Base-by-base conservation (phyloP, 495 filamentous ascomycete species). In the Aspergillus ostianus region DNA sequence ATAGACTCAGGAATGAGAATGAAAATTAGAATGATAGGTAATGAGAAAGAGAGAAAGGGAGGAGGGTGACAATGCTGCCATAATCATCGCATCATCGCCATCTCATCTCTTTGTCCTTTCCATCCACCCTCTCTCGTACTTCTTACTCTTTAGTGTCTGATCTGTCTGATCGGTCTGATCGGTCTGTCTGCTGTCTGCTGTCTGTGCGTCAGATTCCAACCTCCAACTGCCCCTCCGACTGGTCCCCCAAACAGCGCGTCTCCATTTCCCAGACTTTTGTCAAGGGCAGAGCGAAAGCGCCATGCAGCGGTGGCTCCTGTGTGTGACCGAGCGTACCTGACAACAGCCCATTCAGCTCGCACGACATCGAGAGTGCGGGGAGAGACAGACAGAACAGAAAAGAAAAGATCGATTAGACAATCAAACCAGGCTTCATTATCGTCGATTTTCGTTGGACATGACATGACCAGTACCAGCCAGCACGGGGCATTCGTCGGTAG, bases 401-500 rank as follows among this genome's bases (percentile, higher is more conserved):
- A 20, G 47, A 49, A 49, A n/a, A 49, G 6, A 21, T 1, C 8
- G 12, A n/a, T n/a, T n/a, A 20, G 18, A 49, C 6, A 49, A 20
- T 20, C 6, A 1, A 49, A 49, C 18, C 9, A 4, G n/a, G 5
- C 7, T 9, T 49, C 10, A 20, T 49, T 49, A 49, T 49, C 47
- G 21, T 49, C 21, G n/a, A 49, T 17, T 49, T 6, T 49, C 47
- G 21, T 49, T 19, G 21, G 21, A 20, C 47, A 20, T 49, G 47
- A 1, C 36, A 1, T 6, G 8, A n/a, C n/a, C 10, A 41, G 36
- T 41, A 41, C 15, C 48, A 29, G 49, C 29, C 55, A 26, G 26
- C 23, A 26, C 49, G 27, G 46, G 45, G 20, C 46, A 49, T 26
- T 26, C 47, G 47, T 61, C 63, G 59, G 63, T 55, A 60, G 30